Evolutionary conservation across 1,284 basidiomycete species (phyloP), one percentile per base, ranked within the genome.

Genomic region (Trametes pubescens): DNA sequence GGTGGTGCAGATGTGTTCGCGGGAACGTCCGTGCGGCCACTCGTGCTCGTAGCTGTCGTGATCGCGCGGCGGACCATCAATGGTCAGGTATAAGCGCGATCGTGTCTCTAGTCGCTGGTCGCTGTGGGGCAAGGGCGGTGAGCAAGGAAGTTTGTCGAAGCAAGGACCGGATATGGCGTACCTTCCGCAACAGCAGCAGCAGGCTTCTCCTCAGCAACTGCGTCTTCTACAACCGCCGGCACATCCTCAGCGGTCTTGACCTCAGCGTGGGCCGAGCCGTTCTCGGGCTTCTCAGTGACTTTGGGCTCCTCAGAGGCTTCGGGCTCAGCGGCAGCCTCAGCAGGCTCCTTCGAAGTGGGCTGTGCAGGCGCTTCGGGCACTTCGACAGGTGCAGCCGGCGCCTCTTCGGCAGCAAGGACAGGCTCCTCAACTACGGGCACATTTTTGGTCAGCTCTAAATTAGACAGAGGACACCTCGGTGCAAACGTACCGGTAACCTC

Each of bases 21-120:
- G 35, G 16, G 51, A 48, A 59, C 61, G 61, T 65, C 66, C 61
- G 54, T 67, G 63, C 66, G 37, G 51, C 44, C 62, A 59, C 58
- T 59, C 58, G 34, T 53, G 37, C 43, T 35, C 60, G n/a, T 43
- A 13, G 40, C 18, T 7, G 18, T 43, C 16, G 40, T n/a, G 40
- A n/a, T 13, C 11, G 37, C 37, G 10, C 11, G 11, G 37, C 37
- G 52, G 40, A 24, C 51, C 37, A 49, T 51, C 47, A 18, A 22
- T 44, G 48, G 60, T 59, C 35, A 64, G 67, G 67, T 68, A 65
- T 68, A 62, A 22, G 54, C n/a, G 51, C 51, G 51, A 54, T 57
- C 29, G 26, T 51, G 47, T 7, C 57, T 54, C 62, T 55, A 62
- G 43, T 66, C 53, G 58, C 63, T 62, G 51, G 21, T 47, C 21